A percentile compares a stretch with the other conserved stretches of the same genome.
Evolutionary conservation across 163 green algal genomes (phyloP).

Genomic region (Scenedesmus sp.): DNA sequence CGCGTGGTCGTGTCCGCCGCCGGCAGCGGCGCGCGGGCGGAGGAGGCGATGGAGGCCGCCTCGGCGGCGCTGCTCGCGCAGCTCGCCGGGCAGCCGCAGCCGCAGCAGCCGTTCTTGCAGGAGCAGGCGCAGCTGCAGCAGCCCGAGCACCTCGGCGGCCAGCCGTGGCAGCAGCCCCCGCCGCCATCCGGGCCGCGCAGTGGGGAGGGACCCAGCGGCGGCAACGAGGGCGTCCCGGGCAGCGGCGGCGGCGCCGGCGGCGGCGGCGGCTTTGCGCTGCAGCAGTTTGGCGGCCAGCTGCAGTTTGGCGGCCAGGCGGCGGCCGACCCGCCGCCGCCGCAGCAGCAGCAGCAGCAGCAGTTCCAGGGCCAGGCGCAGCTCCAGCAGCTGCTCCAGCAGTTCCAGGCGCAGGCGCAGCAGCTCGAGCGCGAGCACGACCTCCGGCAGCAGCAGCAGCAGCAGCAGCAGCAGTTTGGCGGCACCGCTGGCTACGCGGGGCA

Average conservation of each 20-base stretch:
- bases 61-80: not conserved
- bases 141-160: no score
- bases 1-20: not conserved
- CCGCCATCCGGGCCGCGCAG: no score
- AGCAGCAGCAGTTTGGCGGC: not conserved
- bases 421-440: not conserved
- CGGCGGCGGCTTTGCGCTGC: no score
- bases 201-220: no score
- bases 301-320: not conserved
- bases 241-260: no score
- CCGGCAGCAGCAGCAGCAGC: not conserved
- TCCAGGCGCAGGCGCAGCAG: conserved; percentile 1
- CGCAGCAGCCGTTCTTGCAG: not conserved
- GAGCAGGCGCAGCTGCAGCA: not conserved
- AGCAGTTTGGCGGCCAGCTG: no score
- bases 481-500: not conserved
- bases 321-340: not conserved
- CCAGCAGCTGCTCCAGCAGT: conserved; percentile 7
- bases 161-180: no score
- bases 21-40: not conserved
- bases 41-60: conserved; percentile 9
- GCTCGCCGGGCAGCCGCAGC: not conserved
- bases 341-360: conserved; percentile 4
- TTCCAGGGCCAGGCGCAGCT: not conserved
- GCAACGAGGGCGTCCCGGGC: no score